Evolutionary conservation across 495 filamentous ascomycete species (phyloP).

Genomic region (Schizothecium vesticola): DNA sequence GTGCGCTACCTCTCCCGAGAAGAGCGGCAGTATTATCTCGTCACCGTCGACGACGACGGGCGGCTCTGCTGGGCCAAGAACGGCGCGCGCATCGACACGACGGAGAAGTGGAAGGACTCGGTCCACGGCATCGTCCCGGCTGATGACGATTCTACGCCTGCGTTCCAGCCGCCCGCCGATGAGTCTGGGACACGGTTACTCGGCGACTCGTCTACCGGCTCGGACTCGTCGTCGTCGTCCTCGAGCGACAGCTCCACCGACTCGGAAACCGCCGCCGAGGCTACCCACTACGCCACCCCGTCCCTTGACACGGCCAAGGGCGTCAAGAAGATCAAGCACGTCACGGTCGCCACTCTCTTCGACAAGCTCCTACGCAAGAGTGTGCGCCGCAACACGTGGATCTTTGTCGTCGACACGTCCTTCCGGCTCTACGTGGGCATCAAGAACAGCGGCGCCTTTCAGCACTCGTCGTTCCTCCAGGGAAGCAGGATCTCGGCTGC

Average conservation of each 20-base stretch:
- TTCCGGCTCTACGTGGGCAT: conserved; percentile 88
- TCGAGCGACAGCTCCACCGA: neutral
- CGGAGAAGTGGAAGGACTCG: conserved; percentile 68
- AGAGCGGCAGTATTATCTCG: conserved; percentile 67
- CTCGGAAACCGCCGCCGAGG: conserved; percentile 30
- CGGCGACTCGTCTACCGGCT: conserved; percentile 19
- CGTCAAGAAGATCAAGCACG: conserved; percentile 57
- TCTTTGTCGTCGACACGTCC: conserved; percentile 82
- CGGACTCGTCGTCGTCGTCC: conserved; percentile 8
- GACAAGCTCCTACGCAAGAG: conserved; percentile 66
- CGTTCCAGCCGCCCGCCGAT: conserved; percentile 28
- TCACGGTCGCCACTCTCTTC: conserved; percentile 63
- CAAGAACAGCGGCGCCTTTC: conserved; percentile 82
- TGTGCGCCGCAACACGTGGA: conserved; percentile 77
- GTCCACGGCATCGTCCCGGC: conserved; percentile 67
- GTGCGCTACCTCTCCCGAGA: conserved; percentile 70
- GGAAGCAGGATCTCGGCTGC: conserved; percentile 76
- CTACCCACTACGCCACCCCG: conserved; percentile 47
- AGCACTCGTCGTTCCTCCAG: conserved; percentile 83
- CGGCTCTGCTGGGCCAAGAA: conserved; percentile 78
- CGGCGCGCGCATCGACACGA: conserved; percentile 68
- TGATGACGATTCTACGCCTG: conserved; percentile 57
- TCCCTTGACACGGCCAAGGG: conserved; percentile 52
- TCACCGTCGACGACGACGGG: conserved; percentile 61
- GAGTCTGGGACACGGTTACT: conserved; percentile 17